phyloP scores from a whole-genome alignment of 1,139 yeast species.

The Protomyces gravidus region DNA sequence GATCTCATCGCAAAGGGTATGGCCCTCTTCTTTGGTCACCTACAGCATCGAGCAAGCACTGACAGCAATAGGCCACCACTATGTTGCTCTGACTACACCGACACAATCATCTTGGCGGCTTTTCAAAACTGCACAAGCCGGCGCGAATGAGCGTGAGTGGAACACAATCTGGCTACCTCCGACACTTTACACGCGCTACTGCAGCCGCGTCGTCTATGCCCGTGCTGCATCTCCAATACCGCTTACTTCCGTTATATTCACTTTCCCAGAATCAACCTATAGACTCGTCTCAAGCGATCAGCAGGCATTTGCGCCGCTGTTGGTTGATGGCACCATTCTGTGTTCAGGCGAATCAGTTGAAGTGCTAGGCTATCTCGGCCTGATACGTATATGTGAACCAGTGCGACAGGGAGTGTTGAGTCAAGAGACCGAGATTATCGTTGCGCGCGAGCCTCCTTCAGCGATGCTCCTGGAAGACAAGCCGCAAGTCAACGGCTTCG shows the following conservation, averaged over 20 bases:
- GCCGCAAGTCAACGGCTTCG: background rate
- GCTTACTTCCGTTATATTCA: background rate
- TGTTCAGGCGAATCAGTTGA: conserved; percentile 22
- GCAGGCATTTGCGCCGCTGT: conserved; percentile 1
- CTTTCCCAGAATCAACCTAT: conserved; percentile 20
- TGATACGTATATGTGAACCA: conserved; percentile 32
- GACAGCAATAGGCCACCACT: conserved; percentile 2
- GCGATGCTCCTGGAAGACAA: background rate
- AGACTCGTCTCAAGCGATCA: background rate
- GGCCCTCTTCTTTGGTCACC: background rate
- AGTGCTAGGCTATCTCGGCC: conserved; percentile 16
- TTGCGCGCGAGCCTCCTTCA: conserved; percentile 10
- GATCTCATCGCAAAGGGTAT: background rate
- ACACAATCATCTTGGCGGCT: conserved; percentile 2
- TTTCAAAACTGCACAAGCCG: background rate
- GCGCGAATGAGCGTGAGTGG: background rate
- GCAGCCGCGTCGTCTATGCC: conserved; percentile 5
- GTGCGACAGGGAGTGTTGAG: conserved; percentile 22
- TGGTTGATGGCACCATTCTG: conserved; percentile 4
- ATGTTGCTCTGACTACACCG: conserved; percentile 12
- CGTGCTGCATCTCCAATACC: conserved; percentile 5
- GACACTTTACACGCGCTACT: background rate
- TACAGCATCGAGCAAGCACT: no score
- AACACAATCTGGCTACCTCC: conserved; percentile 23
- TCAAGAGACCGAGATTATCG: conserved; percentile 12